A percentile compares a stretch with the other conserved stretches of the same genome.
These are phyloP conservation scores for Penicillium italicum DNA, from an alignment of 2,329 filamentous ascomycete genomes.

Conservation along the genomic window DNA sequence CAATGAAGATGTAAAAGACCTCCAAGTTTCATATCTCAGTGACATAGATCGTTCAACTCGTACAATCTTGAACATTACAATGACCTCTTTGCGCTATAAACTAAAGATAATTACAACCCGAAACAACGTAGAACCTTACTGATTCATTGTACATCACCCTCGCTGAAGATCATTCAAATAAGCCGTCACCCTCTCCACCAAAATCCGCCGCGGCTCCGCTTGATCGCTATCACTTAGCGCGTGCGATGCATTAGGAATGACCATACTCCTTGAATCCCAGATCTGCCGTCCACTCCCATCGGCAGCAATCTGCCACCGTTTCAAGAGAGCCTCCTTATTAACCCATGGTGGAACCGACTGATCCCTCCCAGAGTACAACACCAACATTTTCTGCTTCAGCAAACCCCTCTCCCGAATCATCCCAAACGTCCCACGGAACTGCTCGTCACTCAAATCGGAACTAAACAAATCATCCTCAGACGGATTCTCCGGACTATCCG, in stretches of 20 bases:
- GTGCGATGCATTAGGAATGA: slow-evolving; percentile 44
- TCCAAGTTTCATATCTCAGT: neutral
- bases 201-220: slow-evolving; percentile 44
- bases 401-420: slow-evolving; percentile 36
- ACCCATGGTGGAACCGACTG: slow-evolving; percentile 44
- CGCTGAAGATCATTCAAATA: slow-evolving; percentile 44
- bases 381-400: slow-evolving; percentile 39
- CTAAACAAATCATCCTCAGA: slow-evolving; percentile 85
- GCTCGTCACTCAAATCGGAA: slow-evolving; percentile 60
- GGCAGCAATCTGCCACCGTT: slow-evolving; percentile 40
- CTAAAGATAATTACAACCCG: neutral
- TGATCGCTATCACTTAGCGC: slow-evolving; percentile 28
- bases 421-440: slow-evolving; percentile 63
- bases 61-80: neutral
- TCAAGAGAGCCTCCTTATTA: slow-evolving; percentile 42
- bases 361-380: slow-evolving; percentile 46
- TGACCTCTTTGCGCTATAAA: neutral
- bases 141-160: neutral
- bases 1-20: neutral
- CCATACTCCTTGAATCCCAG: slow-evolving; percentile 47
- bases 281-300: slow-evolving; percentile 33
- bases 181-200: slow-evolving; percentile 50
- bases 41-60: neutral
- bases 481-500: slow-evolving; percentile 50
- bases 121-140: neutral